Conservation (phyloP, 2,329 filamentous ascomycete genomes). For the Zasmidium angulare region DNA sequence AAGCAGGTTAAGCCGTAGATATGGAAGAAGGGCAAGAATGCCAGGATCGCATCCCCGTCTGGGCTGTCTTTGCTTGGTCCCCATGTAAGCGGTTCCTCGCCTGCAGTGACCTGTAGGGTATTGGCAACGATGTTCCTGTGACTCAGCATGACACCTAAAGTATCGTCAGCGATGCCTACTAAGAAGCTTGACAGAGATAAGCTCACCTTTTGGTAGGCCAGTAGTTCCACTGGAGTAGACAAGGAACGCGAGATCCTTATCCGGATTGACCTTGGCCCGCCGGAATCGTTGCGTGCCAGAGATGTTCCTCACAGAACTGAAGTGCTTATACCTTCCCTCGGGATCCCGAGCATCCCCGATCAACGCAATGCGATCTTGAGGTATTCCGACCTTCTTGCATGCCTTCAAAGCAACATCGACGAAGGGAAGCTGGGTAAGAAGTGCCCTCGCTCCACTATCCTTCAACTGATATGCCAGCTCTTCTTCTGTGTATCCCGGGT, state of each 20-base stretch:
- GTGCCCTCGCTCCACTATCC: slow-evolving; percentile 70
- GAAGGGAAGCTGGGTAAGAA: slow-evolving; percentile 70
- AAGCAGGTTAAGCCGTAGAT: slow-evolving; percentile 80
- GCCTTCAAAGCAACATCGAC: slow-evolving; percentile 66
- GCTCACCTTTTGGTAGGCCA: slow-evolving; percentile 83
- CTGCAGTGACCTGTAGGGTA: slow-evolving; percentile 52
- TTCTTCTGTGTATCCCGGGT: slow-evolving; percentile 79
- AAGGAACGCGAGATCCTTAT: slow-evolving; percentile 75
- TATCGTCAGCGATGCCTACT: slow-evolving; percentile 39
- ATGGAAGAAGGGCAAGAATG: slow-evolving; percentile 85
- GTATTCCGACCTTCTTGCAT: slow-evolving; percentile 66
- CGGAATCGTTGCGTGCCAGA: slow-evolving; percentile 62
- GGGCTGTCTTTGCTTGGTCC: slow-evolving; percentile 43
- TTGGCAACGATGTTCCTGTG: slow-evolving; percentile 75
- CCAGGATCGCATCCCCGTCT: slow-evolving; percentile 69
- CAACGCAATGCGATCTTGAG: slow-evolving; percentile 72
- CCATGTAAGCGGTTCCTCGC: slow-evolving; percentile 52
- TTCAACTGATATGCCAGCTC: slow-evolving; percentile 83
- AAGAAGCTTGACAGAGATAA: no score
- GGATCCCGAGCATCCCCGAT: slow-evolving; percentile 70
- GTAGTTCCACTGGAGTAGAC: slow-evolving; percentile 91
- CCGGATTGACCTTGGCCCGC: slow-evolving; percentile 58
- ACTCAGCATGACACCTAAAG: slow-evolving; percentile 69
- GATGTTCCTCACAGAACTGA: slow-evolving; percentile 65
- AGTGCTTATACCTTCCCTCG: slow-evolving; percentile 65